Base-by-base conservation (phyloP, 768 basidiomycete genomes). In the Trametes sanguinea region DNA sequence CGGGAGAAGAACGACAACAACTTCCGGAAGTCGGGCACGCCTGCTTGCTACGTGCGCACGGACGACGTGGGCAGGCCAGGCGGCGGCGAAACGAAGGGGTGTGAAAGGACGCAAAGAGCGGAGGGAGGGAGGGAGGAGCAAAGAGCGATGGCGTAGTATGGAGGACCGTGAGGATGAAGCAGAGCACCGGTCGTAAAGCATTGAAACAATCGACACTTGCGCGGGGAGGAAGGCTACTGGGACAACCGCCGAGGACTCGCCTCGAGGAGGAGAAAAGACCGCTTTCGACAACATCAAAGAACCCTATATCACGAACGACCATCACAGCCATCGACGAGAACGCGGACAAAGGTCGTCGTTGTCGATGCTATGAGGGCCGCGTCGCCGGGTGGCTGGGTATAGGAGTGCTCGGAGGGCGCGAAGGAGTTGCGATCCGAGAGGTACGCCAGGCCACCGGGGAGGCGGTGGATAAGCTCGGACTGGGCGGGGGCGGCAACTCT, bases 301-400 rank as follows among this genome's bases (percentile, higher is more conserved):
- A 35, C 33, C 22, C 22, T 22, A 22, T 22, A 29, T 47, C 11
- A 16, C 17, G 45, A 27, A 47, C 27, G 46, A 7, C 46, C 8
- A 17, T n/a, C n/a, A 4, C 17, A 7, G 29, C 27, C 22, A 22
- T 22, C 22, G 22, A 22, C 22, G 22, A 22, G 22, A 22, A 22
- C 22, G 22, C 22, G 22, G 22, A 22, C 22, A 22, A 22, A 22
- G 22, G 22, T 11, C 43, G 16, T 17, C 22, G 37, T 30, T 17
- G 39, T 17, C 51, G 30, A 4, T 30, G 62, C 62, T 63, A 63
- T 54, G 62, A 63, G 44, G 39, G 57, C 17, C 51, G 61, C 35
- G 51, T 35, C 40, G 50, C 10, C n/a, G 17, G 30, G 5, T 30
- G 29, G 29, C 9, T 44, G 30, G 45, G 45, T 17, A 37, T n/a